phyloP scores from a whole-genome alignment of 176 grass and related monocot species.

The Hordeum marinum region DNA sequence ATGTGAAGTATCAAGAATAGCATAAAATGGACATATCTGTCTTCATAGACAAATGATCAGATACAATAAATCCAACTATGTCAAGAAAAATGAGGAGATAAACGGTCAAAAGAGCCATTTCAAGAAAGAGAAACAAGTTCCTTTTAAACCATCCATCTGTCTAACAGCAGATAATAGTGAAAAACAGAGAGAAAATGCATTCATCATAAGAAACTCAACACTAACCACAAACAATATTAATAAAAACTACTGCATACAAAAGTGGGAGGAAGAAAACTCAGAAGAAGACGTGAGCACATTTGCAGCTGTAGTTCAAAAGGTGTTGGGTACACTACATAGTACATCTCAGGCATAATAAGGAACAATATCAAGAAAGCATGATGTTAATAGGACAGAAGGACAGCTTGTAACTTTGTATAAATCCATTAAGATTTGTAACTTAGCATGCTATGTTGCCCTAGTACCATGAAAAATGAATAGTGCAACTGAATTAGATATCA shows the following conservation, averaged over 20 bases:
- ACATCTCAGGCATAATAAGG: neutral
- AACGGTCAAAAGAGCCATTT: neutral
- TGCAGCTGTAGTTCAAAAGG: neutral
- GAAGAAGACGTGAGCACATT: neutral
- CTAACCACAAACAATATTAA: neutral
- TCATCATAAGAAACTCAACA: neutral
- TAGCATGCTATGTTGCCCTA: neutral
- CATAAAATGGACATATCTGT: neutral
- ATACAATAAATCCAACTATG: neutral
- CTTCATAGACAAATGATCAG: neutral
- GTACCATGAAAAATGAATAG: neutral
- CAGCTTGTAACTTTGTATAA: neutral
- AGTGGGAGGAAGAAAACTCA: neutral
- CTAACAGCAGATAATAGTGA: neutral
- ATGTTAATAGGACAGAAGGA: neutral
- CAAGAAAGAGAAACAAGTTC: neutral
- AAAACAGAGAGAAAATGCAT: neutral
- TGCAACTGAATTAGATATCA: neutral
- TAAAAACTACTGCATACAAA: neutral
- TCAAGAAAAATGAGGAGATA: neutral
- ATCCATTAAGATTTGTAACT: neutral
- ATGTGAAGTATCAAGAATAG: conserved; percentile 1
- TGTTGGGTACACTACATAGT: neutral
- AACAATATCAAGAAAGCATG: neutral
- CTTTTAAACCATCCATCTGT: neutral